Percentiles rank a stretch among this genome's conserved stretches.
Evolutionary conservation across 2,329 filamentous ascomycete species (phyloP).

Genomic region (Zalaria sp.): DNA sequence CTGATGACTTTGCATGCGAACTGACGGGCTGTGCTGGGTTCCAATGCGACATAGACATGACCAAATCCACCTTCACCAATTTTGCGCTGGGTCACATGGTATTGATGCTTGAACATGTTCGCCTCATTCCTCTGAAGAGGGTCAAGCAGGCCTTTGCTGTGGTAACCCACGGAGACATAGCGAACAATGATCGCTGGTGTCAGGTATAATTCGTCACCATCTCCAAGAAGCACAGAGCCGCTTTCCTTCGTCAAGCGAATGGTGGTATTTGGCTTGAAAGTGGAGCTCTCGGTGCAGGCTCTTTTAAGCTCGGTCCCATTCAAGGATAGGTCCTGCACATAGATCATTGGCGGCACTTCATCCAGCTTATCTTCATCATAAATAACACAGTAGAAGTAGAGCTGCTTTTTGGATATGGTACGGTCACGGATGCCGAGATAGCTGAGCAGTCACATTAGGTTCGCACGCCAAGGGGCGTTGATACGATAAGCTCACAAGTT

Average conservation of each 20-base stretch:
- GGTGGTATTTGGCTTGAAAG: constrained; percentile 10
- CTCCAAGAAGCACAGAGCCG: constrained; percentile 26
- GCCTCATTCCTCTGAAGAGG: background rate
- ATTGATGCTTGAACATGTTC: constrained; percentile 31
- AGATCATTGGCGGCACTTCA: constrained; percentile 30
- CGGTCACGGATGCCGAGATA: constrained; percentile 13
- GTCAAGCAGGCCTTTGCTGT: background rate
- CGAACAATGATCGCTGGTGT: constrained; percentile 12
- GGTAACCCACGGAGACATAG: background rate
- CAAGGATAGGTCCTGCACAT: constrained; percentile 29
- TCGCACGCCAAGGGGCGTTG: too few species aligned
- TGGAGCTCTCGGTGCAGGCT: constrained; percentile 8
- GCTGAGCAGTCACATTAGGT: background rate
- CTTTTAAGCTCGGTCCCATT: constrained; percentile 27
- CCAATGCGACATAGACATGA: constrained; percentile 39
- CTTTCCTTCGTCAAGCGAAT: constrained; percentile 14
- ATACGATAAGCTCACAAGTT: background rate
- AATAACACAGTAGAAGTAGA: constrained; percentile 31
- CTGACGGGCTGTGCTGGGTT: constrained; percentile 41
- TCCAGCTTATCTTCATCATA: constrained; percentile 25
- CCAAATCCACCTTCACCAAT: constrained; percentile 42
- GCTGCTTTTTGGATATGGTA: constrained; percentile 30
- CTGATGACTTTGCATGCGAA: constrained; percentile 53
- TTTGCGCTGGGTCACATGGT: constrained; percentile 32
- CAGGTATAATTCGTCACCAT: constrained; percentile 26